Evolutionary conservation across 2,329 filamentous ascomycete species (phyloP), one percentile per base, ranked within the genome.

Genomic region (Pseudogymnoascus sp.): DNA sequence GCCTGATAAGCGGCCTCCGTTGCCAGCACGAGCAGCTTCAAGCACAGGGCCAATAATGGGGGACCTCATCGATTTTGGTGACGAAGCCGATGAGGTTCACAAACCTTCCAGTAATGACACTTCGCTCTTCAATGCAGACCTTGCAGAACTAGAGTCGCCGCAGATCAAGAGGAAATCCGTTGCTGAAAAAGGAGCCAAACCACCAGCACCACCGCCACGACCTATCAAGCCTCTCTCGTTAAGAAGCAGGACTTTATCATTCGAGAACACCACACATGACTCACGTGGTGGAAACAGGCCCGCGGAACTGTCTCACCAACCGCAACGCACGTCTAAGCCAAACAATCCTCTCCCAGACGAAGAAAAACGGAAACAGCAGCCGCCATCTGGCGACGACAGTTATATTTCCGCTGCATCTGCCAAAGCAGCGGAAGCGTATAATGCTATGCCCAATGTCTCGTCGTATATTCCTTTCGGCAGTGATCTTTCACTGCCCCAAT

Each of bases 61-160:
- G 1, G 82, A 80, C 4, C 71, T 88, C 40, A 87, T 88, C 31
- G 84, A 88, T 70, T 76, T 88, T 36, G 81, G 81, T 0, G 81
- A 83, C 12, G 81, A 84, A 62, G 78, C 81, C 0, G 74, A 77
- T 57, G 73, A 77, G 37, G 63, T 76, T 1, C 74, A 77, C 57
- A 70, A 76, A 21, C 71, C 76, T 4, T 68, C 73, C 62, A 64
- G 65, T 5, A 67, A 64, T 39, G 62, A 70, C 14, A 62, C 72
- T 57, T 69, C 70, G 39, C 66, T 68, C 18, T 73, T 72, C 57
- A 63, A 69, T 31, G 70, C 71, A 6, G 65, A 67, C 60, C 66
- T 71, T 39, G 69, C 68, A 60, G 45, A 63, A 31, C 23, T 64
- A 66, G 62, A 75, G 60, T 71, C 66, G 67, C 74, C 40, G 61